Evolutionary conservation across 2,329 filamentous ascomycete genomes (phyloP), one percentile per base, ranked within the genome.

Genomic region (Monilinia fructicola): DNA sequence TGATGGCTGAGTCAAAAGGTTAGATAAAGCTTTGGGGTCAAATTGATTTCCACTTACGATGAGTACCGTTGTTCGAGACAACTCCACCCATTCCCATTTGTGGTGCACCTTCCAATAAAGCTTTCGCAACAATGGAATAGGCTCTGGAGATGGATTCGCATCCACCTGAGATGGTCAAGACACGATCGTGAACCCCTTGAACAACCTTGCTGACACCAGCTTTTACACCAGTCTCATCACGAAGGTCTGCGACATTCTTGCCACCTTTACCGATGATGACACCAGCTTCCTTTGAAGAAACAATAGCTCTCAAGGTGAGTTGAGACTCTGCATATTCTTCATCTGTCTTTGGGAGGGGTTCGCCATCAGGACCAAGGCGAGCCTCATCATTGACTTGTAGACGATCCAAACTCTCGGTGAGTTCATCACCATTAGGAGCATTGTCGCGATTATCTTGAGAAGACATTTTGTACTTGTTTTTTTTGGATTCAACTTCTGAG

Each of bases 191-290:
- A 67, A 99, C 95, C 73, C 95, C 94, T 73, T 94, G 93, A 56
- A 99, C 95, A 64, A 98, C 95, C 83, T 99, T 99, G 86, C 93
- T 97, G 71, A 99, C 95, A 72, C 95, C 95, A 69, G 95, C 95
- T 81, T 96, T 97, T 75, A 99, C 95, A 68, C 94, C 95, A 72
- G 95, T 99, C 82, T 98, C 94, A 75, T 99, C 94, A 77, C 95
- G 90, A 70, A 99, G 85, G 76, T 98, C 94, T 58, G 95, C 95
- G 65, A 99, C 95, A 76, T 99, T 98, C 85, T 98, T 97, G 77
- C 95, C 95, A 67, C 90, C 93, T 82, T 99, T 99, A 79, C 95
- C 95, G 79, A 99, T 99, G 79, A 99, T 98, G 75, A 99, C 93
- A 77, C 95, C 95, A 68, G 95, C 95, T 81, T 99, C 95, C 83